Evolutionary conservation across 2,329 filamentous ascomycete species (phyloP).

Genomic region (Neodidymelliopsis sp.): DNA sequence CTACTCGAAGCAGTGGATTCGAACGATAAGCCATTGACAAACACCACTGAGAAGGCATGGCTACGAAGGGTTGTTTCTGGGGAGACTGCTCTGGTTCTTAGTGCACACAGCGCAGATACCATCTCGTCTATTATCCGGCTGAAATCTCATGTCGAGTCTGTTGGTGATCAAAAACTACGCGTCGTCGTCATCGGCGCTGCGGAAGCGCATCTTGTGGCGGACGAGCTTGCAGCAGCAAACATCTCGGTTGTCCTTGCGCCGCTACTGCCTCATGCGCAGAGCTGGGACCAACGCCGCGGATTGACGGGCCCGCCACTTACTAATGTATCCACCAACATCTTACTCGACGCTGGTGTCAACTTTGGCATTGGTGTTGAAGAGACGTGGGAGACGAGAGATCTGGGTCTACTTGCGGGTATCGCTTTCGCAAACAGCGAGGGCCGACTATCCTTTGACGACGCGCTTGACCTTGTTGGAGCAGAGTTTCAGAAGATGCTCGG

Average conservation of each 20-base stretch:
- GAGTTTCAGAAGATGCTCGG: slow-evolving; percentile 68
- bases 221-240: slow-evolving; percentile 63
- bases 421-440: slow-evolving; percentile 66
- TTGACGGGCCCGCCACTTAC: slow-evolving; percentile 71
- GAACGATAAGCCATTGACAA: slow-evolving; percentile 29
- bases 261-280: slow-evolving; percentile 61
- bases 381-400: slow-evolving; percentile 68
- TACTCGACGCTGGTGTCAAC: slow-evolving; percentile 66
- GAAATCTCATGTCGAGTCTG: slow-evolving; percentile 63
- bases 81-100: slow-evolving; percentile 63
- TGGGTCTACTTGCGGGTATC: slow-evolving; percentile 67
- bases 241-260: slow-evolving; percentile 69
- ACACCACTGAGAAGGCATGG: slow-evolving; percentile 51
- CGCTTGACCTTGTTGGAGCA: slow-evolving; percentile 63
- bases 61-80: slow-evolving; percentile 64
- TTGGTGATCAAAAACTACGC: slow-evolving; percentile 49
- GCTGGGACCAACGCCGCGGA: slow-evolving; percentile 69
- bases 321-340: slow-evolving; percentile 65
- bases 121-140: slow-evolving; percentile 67
- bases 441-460: slow-evolving; percentile 61
- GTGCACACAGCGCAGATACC: slow-evolving; percentile 68
- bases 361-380: slow-evolving; percentile 67
- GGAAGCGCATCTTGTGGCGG: slow-evolving; percentile 67
- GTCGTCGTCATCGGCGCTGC: slow-evolving; percentile 68
- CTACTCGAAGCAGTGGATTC: slow-evolving; percentile 59